Base-by-base conservation (phyloP, 306 rosid species). In the Prunus davidiana region DNA sequence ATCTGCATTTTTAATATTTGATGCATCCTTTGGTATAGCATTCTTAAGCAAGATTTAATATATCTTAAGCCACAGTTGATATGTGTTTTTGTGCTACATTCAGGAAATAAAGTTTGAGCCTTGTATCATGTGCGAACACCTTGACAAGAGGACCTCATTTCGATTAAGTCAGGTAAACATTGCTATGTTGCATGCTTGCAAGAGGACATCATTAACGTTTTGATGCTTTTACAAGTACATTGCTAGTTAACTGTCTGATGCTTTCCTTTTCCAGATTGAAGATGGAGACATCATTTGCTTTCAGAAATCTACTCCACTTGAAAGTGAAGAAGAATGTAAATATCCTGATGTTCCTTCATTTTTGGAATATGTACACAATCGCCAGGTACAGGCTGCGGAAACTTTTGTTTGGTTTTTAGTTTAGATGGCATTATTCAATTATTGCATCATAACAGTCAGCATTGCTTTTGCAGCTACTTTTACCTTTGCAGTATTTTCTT, bases 231-330 rank as follows among this genome's bases (percentile, higher is more conserved):
- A 52, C 6, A n/a, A 24, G 47, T 19, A 57, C 64, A 61, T 20
- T 67, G 57, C 60, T 27, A 25, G 65, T 30, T 79, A 30, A 67
- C 32, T 15, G 11, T 77, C 13, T 12, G 57, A 3, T 67, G 27
- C 61, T 19, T 64, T 67, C 66, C 65, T 50, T 82, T 81, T 85
- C 32, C 87, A 94, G 98, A 85, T 94, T 76, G 97, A 94, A 84
- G 96, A 92, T 63, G 98, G 98, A 60, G 98, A 94, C 81, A 94
- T 94, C 78, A 89, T 94, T 73, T 94, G 98, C 88, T 86, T 89
- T 79, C 97, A 94, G 87, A 94, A 90, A 77, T 67, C 83, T 78
- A 67, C 84, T 69, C 74, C 78, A 38, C 75, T 67, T 74, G 86
- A 76, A 56, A 76, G 76, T 60, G 86, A 76, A 76, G 89, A 89